Evolutionary conservation across 441 rosid genomes (phyloP), one percentile per base, ranked within the genome.

Genomic region (Pelargonium exstipulatum): DNA sequence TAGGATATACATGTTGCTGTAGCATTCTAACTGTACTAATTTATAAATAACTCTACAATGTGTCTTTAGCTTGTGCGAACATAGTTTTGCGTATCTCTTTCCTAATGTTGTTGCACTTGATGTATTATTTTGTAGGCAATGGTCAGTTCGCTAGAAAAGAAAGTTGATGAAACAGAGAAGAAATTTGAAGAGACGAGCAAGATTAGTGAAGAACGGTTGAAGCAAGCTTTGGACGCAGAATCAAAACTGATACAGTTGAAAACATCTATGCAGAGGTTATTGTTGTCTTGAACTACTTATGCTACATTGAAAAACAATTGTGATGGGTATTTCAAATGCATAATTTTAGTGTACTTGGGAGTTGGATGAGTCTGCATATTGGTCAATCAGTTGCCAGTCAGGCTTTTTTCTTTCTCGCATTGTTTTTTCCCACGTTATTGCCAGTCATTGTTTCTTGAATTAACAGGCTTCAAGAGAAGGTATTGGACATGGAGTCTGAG

Each of bases 261-360:
- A 83, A 88, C 93, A 72, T 43, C 76, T 18, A 85, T 88, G 95
- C 99, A 88, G 75, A 88, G 96, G 99, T 95, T 69, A 9, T 60
- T 60, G 13, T 60, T 22, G 35, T 60, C 63, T 60, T 22, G 10
- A 60, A 22, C 63, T 66, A 10, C 37, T 48, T 70, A 4, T 55
- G 40, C 9, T 10, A 63, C 17, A 63, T 13, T 32, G 66, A 16
- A 10, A 35, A 62, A 63, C n/a, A 37, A 29, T 18, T 63, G 20
- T 29, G 16, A 29, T 32, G 45, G 55, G 40, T 29, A 5, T 62
- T 16, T 13, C 64, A 45, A 3, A 18, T 62, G 64, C 64, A 65
- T 18, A 32, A 43, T 2, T 5, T 66, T 6, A 43, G 57, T 53
- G 40, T 7, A 40, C 43, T 40, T 40, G 43, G 43, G 43, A 20